Evolutionary conservation across 2,329 filamentous ascomycete species (phyloP).

Genomic region (Bisporella sp.): DNA sequence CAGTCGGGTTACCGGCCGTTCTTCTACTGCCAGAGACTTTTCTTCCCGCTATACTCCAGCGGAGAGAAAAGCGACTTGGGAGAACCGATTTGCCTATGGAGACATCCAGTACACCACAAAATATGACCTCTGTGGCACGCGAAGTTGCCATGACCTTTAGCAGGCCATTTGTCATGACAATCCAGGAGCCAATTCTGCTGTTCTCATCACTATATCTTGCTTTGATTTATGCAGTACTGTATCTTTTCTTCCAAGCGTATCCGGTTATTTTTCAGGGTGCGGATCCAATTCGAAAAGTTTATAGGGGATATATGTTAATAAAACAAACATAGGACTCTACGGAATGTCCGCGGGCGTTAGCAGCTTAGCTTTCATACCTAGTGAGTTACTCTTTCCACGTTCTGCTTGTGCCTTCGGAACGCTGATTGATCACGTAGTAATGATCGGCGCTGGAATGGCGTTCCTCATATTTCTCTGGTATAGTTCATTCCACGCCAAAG

Average conservation of each 20-base stretch:
- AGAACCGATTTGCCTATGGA: too few relatives aligned
- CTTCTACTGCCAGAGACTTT: not conserved
- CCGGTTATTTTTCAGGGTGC: slow-evolving; percentile 48
- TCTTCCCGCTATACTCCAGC: too few relatives aligned
- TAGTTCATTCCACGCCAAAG: slow-evolving; percentile 42
- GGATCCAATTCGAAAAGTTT: not conserved
- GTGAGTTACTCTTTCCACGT: not conserved
- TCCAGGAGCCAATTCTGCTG: slow-evolving; percentile 52
- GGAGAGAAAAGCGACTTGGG: too few relatives aligned
- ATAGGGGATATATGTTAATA: not conserved
- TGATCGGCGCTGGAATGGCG: slow-evolving; percentile 41
- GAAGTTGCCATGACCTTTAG: too few relatives aligned
- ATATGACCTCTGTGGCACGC: too few relatives aligned
- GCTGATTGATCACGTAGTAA: slow-evolving; percentile 8
- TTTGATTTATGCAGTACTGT: slow-evolving; percentile 53
- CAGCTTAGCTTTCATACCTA: not conserved
- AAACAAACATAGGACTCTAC: not conserved
- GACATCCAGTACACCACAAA: too few relatives aligned
- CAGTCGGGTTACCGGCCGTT: slow-evolving; percentile 5
- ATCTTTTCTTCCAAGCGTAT: slow-evolving; percentile 57
- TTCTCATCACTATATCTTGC: slow-evolving; percentile 53
- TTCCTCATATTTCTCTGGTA: slow-evolving; percentile 40
- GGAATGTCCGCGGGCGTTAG: not conserved
- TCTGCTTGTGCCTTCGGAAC: not conserved
- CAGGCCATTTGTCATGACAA: slow-evolving; percentile 28